Evolutionary conservation across 495 filamentous ascomycete species (phyloP), one percentile per base, ranked within the genome.

Genomic region (Letharia lupina): DNA sequence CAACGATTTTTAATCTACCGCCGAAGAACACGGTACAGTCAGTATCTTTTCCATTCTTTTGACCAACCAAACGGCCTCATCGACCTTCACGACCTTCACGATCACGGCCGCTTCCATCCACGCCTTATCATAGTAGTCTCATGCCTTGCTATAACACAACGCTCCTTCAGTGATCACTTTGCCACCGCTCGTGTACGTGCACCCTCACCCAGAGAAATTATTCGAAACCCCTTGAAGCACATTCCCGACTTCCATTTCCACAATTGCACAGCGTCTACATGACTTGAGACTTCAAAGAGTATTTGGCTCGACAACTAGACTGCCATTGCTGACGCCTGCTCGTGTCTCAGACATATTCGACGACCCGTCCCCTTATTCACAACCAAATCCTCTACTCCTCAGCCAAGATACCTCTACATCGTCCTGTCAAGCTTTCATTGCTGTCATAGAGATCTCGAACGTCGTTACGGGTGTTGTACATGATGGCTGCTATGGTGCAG

Each of bases 401-500:
- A 37, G 12, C 33, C 54, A 37, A 37, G 12, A 60, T 40, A 60
- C 33, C 10, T 60, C 56, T 57, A 65, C 63, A 65, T 44, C 42
- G 35, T 61, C 35, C 33, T 50, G 64, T 61, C 39, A 62, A 61
- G 58, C 40, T 40, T 28, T 31, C 45, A 37, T 41, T 66, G 59
- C 48, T 66, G 33, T 50, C 37, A 44, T 35, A 41, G 48, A 60
- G 37, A 39, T 5, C 12, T 45, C 3, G 33, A 42, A 31, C 47
- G 47, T 56, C n/a, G 15, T 13, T 37, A 12, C 35, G 52, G 15
- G 47, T 44, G 13, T 45, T 4, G 44, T 56, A 66, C 59, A 85
- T 68, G 73, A 96, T 96, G 91, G 91, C 91, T 80, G 90, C 91
- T 77, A 83, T 96, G 79, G 90, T 94, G 77, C 91, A 96, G 82